Percentiles rank a stretch among this genome's conserved stretches.
Evolutionary conservation across 352 stramenopile genomes (phyloP).

Genomic region (Globisporangium splendens): DNA sequence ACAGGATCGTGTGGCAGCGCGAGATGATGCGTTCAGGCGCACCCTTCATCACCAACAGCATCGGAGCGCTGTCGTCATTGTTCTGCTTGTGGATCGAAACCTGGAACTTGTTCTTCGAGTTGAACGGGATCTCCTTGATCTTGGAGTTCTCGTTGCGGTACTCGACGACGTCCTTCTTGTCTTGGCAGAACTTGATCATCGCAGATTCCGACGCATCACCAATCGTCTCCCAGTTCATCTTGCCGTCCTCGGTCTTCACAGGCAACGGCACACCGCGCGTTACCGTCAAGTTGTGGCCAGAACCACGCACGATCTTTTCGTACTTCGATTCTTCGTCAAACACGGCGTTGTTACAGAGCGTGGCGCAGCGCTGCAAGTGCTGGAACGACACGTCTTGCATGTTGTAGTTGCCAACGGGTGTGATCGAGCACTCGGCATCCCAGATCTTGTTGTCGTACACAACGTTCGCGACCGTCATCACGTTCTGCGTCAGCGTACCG

Average conservation of each 20-base stretch:
- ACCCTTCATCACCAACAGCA: constrained; percentile 93
- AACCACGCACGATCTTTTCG: constrained; percentile 17
- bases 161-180: constrained; percentile 69
- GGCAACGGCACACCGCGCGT: constrained; percentile 16
- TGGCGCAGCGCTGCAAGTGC: constrained; percentile 78
- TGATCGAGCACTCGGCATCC: constrained; percentile 79
- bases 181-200: constrained; percentile 86
- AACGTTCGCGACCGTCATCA: constrained; percentile 91
- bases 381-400: constrained; percentile 44
- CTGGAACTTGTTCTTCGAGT: constrained; percentile 87
- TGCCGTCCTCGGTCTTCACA: constrained; percentile 7
- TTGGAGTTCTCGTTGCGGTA: constrained; percentile 61
- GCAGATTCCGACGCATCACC: constrained; percentile 76
- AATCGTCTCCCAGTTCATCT: constrained; percentile 53
- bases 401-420: constrained; percentile 53
- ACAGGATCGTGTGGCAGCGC: constrained; percentile 85
- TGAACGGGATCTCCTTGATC: constrained; percentile 83
- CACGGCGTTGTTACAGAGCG: constrained; percentile 89
- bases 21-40: constrained; percentile 94
- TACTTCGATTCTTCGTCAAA: constrained; percentile 66
- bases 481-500: constrained; percentile 92
- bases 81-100: constrained; percentile 80
- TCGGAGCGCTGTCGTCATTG: constrained; percentile 57
- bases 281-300: constrained; percentile 13
- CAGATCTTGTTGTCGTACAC: constrained; percentile 72